A percentile compares a stretch with the other conserved stretches of the same genome.
Evolutionary conservation across 208 protist genomes (phyloP).

Genomic region (Crithidia fasciculata): DNA sequence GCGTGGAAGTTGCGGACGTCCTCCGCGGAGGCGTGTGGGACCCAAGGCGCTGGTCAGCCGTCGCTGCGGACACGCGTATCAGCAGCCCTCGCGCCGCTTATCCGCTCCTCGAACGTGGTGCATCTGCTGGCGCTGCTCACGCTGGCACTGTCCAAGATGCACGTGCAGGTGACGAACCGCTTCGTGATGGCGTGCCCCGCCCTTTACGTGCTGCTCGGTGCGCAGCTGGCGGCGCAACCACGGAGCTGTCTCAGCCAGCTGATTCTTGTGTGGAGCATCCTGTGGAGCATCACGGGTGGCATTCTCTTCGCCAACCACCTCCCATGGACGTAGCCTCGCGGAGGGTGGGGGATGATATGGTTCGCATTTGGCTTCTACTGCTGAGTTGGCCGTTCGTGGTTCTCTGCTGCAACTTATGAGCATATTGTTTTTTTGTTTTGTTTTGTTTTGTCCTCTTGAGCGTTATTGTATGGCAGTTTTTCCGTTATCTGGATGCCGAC

Average conservation of each 20-base stretch:
- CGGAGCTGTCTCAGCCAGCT: conserved; percentile 35
- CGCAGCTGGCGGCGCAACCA: conserved; percentile 50
- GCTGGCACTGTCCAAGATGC: conserved; percentile 63
- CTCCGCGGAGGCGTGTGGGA: neutral
- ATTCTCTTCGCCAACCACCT: conserved; percentile 78
- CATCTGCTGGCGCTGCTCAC: conserved; percentile 49
- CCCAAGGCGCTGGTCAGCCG: neutral
- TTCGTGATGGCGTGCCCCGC: conserved; percentile 75
- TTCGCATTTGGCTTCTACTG: too few species aligned
- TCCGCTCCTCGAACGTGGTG: conserved; percentile 64
- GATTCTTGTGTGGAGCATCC: conserved; percentile 50
- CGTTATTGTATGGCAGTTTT: too few species aligned
- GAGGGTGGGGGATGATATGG: neutral
- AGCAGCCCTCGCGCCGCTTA: neutral
- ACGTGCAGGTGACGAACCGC: conserved; percentile 83
- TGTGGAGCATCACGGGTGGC: conserved; percentile 61
- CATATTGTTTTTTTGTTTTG: neutral
- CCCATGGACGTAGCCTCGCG: conserved; percentile 63
- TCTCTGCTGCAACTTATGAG: too few species aligned
- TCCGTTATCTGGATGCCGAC: too few species aligned
- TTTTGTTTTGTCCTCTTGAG: too few species aligned
- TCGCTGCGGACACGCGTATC: conserved; percentile 5
- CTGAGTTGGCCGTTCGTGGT: too few species aligned
- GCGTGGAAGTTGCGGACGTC: conserved; percentile 10
- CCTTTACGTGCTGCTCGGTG: conserved; percentile 63